Evolutionary conservation across 495 filamentous ascomycete genomes (phyloP).

Genomic region (Trichoderma erinaceum): DNA sequence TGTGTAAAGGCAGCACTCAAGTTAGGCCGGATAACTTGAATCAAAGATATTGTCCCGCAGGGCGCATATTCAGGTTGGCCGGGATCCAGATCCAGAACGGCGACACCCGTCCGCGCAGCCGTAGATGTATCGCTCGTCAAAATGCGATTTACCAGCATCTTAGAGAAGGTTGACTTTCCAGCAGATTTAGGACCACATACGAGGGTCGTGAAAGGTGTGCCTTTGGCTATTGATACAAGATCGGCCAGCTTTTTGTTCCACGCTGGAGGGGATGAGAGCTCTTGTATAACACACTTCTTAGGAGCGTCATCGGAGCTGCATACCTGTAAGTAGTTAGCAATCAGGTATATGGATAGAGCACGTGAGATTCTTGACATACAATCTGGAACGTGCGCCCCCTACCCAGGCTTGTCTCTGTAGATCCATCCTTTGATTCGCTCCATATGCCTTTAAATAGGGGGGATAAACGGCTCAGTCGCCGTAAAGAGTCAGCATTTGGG

Average conservation of each 20-base stretch:
- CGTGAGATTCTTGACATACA: conserved; percentile 24
- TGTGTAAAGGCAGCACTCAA: conserved; percentile 74
- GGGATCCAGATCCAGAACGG: conserved; percentile 75
- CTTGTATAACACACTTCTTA: conserved; percentile 44
- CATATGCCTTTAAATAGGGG: conserved; percentile 70
- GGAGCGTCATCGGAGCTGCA: conserved; percentile 41
- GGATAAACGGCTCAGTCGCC: conserved; percentile 54
- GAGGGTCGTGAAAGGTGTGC: conserved; percentile 43
- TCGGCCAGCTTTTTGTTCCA: conserved; percentile 51
- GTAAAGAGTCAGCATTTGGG: conserved; percentile 50
- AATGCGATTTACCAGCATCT: conserved; percentile 68
- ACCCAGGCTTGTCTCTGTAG: conserved; percentile 16
- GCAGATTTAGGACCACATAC: conserved; percentile 76
- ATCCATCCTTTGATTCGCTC: conserved; percentile 41
- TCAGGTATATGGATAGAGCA: background rate
- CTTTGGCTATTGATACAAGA: conserved; percentile 35
- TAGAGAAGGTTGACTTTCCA: conserved; percentile 81
- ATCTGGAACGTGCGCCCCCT: conserved; percentile 33
- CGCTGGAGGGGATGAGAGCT: conserved; percentile 57
- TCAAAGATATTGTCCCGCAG: conserved; percentile 70
- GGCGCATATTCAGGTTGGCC: conserved; percentile 77
- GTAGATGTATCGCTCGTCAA: conserved; percentile 34
- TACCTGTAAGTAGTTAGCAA: conserved; percentile 32
- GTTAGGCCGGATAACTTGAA: conserved; percentile 55
- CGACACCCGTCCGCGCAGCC: conserved; percentile 33